phyloP scores from a whole-genome alignment of 345 rosid species.

The Boechera retrofracta region DNA sequence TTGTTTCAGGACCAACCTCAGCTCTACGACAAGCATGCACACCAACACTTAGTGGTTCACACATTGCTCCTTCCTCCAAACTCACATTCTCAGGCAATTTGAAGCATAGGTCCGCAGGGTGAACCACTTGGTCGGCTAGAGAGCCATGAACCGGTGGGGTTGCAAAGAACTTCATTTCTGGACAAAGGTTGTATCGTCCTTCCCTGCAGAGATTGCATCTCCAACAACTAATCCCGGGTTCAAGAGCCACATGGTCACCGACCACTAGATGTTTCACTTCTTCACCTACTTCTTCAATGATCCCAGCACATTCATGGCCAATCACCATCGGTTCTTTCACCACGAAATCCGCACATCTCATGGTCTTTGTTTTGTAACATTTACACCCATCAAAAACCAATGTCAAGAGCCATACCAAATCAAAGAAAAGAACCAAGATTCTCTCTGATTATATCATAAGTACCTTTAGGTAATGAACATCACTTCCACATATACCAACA shows the following conservation, averaged over 20 bases:
- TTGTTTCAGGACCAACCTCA: conserved; percentile 71
- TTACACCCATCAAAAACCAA: neutral
- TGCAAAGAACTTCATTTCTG: conserved; percentile 92
- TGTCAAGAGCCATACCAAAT: conserved; percentile 20
- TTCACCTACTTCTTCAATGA: conserved; percentile 81
- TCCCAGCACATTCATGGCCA: conserved; percentile 95
- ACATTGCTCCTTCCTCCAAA: conserved; percentile 98
- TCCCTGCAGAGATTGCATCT: conserved; percentile 70
- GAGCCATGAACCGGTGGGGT: conserved; percentile 94
- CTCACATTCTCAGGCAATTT: conserved; percentile 89
- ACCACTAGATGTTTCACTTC: conserved; percentile 69
- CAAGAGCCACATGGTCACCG: conserved; percentile 87
- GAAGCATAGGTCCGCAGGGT: conserved; percentile 89
- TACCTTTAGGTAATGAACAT: conserved; percentile 95
- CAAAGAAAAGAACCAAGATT: neutral
- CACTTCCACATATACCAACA: conserved; percentile 93
- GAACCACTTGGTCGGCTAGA: conserved; percentile 90
- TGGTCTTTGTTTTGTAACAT: conserved; percentile 54
- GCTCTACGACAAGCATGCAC: conserved; percentile 97
- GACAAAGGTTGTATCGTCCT: conserved; percentile 89
- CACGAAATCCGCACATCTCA: conserved; percentile 76
- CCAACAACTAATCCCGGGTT: conserved; percentile 91
- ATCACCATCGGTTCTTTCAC: conserved; percentile 98
- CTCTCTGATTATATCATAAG: neutral
- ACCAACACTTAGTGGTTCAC: conserved; percentile 93